phyloP scores from a whole-genome alignment of 2,329 filamentous ascomycete genomes.

The Cordyceps fumosorosea region DNA sequence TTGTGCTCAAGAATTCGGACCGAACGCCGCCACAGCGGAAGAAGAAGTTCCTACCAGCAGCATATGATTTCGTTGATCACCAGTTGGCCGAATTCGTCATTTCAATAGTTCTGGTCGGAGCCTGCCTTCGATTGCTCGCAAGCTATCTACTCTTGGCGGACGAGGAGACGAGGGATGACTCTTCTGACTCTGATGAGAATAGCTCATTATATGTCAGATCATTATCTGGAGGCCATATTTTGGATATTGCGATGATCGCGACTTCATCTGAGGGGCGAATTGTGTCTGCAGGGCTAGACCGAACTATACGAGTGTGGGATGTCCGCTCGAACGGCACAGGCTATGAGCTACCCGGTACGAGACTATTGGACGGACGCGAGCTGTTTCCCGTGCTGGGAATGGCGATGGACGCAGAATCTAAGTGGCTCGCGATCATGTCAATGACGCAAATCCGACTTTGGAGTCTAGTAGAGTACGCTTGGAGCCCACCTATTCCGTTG shows the following conservation, averaged over 20 bases:
- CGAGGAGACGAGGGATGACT: constrained; percentile 40
- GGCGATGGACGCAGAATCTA: constrained; percentile 57
- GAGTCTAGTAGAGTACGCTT: constrained; percentile 50
- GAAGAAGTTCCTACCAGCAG: constrained; percentile 29
- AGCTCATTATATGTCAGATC: constrained; percentile 54
- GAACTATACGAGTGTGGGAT: constrained; percentile 61
- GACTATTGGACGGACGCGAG: constrained; percentile 31
- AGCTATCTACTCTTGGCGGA: constrained; percentile 68
- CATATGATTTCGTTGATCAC: constrained; percentile 61
- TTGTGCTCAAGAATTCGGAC: constrained; percentile 63
- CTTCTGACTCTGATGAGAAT: constrained; percentile 29
- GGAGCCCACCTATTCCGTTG: constrained; percentile 48
- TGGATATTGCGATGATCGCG: constrained; percentile 62
- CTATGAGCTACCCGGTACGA: constrained; percentile 36
- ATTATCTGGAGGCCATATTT: constrained; percentile 54
- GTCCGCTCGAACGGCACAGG: constrained; percentile 38
- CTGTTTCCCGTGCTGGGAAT: constrained; percentile 56
- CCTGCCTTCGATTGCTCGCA: constrained; percentile 62
- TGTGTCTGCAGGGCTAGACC: constrained; percentile 64
- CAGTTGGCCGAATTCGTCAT: constrained; percentile 54
- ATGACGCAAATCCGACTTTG: constrained; percentile 54
- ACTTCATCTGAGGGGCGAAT: constrained; percentile 58
- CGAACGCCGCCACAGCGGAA: constrained; percentile 47
- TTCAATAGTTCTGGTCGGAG: constrained; percentile 55
- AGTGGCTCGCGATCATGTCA: constrained; percentile 61